A percentile compares a stretch with the other conserved stretches of the same genome.
Evolutionary conservation across 768 basidiomycete species (phyloP).

Genomic region (Boletus insuetus): DNA sequence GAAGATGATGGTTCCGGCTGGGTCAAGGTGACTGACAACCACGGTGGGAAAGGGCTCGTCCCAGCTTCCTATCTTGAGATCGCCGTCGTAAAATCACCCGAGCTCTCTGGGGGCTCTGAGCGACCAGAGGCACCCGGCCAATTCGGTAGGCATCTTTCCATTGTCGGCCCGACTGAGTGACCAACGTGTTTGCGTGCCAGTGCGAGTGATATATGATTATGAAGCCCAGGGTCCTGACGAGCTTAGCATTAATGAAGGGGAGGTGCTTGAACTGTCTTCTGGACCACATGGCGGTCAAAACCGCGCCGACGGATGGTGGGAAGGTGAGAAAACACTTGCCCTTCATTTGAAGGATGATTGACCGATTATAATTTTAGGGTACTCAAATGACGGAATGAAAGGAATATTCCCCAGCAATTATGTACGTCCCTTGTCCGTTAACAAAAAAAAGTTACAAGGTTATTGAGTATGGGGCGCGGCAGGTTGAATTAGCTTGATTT

Average conservation of each 20-base stretch:
- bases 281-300: constrained; percentile 60
- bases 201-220: constrained; percentile 82
- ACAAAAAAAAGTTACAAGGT: constrained; percentile 13
- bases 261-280: constrained; percentile 60
- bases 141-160: constrained; percentile 44
- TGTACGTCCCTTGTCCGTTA: constrained; percentile 46
- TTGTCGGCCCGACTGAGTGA: constrained; percentile 3
- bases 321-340: constrained; percentile 49
- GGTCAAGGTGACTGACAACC: constrained; percentile 66
- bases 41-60: constrained; percentile 67
- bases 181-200: constrained; percentile 36
- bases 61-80: constrained; percentile 78
- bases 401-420: constrained; percentile 90
- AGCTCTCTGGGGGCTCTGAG: constrained; percentile 11
- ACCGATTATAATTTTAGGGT: constrained; percentile 44
- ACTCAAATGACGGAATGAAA: constrained; percentile 55
- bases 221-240: constrained; percentile 71
- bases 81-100: constrained; percentile 26
- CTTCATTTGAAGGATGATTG: constrained; percentile 22
- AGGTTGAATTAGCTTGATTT: constrained; percentile 51
- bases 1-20: constrained; percentile 85
- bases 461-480: constrained; percentile 19
- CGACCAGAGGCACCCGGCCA: constrained; percentile 38
- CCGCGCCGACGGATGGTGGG: constrained; percentile 84
- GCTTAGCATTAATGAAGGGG: constrained; percentile 57